Evolutionary conservation across 257 asterid genomes (phyloP), one percentile per base, ranked within the genome.

Genomic region (Agastache rugosa): DNA sequence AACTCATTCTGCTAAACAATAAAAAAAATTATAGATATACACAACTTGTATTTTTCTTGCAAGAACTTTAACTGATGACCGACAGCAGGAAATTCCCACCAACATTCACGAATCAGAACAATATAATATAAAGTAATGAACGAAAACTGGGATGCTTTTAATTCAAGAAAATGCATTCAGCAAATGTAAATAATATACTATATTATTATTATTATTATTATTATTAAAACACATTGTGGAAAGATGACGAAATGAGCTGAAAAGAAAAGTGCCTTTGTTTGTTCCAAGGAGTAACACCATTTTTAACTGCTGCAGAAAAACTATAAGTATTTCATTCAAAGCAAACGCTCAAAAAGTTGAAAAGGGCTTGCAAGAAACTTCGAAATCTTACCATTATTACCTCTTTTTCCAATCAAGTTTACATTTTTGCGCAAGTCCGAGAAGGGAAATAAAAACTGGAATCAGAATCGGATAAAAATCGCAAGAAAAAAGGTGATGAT

Each of bases 41-140:
- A 17, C 25, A 19, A 19, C 54, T 58, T 23, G 25, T 25, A 14
- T 19, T 42, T 48, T 69, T 17, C 44, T 11, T 50, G 15, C 0
- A 11, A 45, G 51, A 56, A 42, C 22, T 78, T 73, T 45, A 31
- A 56, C 72, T 45, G 76, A 69, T 58, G 60, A 53, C 76, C 75
- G 79, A 81, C 74, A 75, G 50, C 71, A 81, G 77, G 44, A 69
- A 72, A 20, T 69, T 76, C 85, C 83, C 60, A 76, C 86, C 86
- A 65, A 78, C 78, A 75, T 81, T 67, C 62, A 67, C 67, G 78
- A 77, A 63, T 58, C 78, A 63, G 61, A 55, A 44, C 11, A 63
- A 66, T 50, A 59, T 42, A 55, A 55, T 35, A 76, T 66, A 17
- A 29, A 5, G 3, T 7, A 61, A 17, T 2, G 20, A 74, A 48